Evolutionary conservation across 2,329 filamentous ascomycete species (phyloP).

Genomic region (Sporothrix brasiliensis): DNA sequence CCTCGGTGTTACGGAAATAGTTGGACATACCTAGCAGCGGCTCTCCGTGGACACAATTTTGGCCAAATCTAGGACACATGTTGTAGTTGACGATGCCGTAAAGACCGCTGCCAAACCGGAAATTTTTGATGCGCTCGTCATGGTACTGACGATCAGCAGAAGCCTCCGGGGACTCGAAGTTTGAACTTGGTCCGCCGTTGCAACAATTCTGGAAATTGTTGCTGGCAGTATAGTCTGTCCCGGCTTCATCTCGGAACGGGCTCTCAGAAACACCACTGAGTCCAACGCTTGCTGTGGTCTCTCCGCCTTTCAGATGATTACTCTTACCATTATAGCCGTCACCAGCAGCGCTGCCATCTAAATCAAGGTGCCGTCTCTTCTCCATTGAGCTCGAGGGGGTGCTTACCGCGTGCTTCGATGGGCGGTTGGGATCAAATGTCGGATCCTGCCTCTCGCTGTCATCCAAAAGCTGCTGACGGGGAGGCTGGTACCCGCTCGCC

Average conservation of each 20-base stretch:
- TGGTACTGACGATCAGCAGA: not conserved
- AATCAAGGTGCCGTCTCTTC: not conserved
- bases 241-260: no score
- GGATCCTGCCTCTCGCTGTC: no score
- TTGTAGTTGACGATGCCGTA: not conserved
- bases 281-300: not conserved
- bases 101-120: not conserved
- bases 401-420: not conserved
- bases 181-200: not conserved
- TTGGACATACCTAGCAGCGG: not conserved
- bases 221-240: not conserved
- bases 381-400: not conserved
- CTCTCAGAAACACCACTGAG: no score
- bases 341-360: not conserved
- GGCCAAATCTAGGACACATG: not conserved
- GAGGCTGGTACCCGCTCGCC: no score
- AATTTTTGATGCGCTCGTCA: not conserved
- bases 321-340: not conserved
- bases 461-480: no score
- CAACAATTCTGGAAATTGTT: not conserved
- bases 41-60: not conserved
- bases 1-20: not conserved
- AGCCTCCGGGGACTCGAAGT: not conserved
- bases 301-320: not conserved
- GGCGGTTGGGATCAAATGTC: no score